These are phyloP conservation scores for Pyrenophora tritici-repentis DNA, from an alignment of 2,329 filamentous ascomycete genomes.

Conservation along the genomic window DNA sequence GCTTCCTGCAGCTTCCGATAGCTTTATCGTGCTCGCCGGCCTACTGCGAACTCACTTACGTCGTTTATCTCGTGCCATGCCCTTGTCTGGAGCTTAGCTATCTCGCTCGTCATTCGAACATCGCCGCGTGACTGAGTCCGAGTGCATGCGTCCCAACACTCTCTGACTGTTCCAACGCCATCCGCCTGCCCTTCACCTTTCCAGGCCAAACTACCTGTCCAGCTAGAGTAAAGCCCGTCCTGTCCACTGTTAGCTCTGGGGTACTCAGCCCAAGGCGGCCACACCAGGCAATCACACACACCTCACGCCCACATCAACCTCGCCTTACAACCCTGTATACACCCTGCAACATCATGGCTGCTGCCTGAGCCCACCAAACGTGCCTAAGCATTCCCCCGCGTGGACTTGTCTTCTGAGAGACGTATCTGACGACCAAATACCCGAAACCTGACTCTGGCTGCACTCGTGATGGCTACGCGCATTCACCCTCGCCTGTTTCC, in stretches of 20 bases:
- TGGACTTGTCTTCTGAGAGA: slow-evolving; percentile 40
- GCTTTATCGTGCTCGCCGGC: slow-evolving; percentile 10
- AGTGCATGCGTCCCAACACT: slow-evolving; percentile 28
- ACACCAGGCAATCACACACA: slow-evolving; percentile 14
- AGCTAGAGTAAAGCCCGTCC: not conserved
- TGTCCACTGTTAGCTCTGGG: slow-evolving; percentile 20
- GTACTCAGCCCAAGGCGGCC: slow-evolving; percentile 40
- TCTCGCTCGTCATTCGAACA: slow-evolving; percentile 38
- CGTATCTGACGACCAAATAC: slow-evolving; percentile 29
- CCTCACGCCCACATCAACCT: slow-evolving; percentile 14
- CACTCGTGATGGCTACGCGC: slow-evolving; percentile 47
- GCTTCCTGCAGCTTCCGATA: slow-evolving; percentile 22
- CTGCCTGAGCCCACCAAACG: slow-evolving; percentile 40
- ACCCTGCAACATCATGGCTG: slow-evolving; percentile 38
- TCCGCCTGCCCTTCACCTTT: slow-evolving; percentile 8
- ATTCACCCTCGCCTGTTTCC: slow-evolving; percentile 39
- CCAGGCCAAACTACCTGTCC: not conserved
- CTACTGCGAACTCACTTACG: slow-evolving; percentile 9
- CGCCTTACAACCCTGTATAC: slow-evolving; percentile 18
- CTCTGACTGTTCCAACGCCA: slow-evolving; percentile 26
- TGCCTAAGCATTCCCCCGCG: slow-evolving; percentile 24
- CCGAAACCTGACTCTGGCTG: slow-evolving; percentile 31
- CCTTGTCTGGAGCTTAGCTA: slow-evolving; percentile 27
- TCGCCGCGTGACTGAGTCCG: slow-evolving; percentile 40
- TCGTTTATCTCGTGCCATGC: slow-evolving; percentile 16